Conservation (phyloP, 2,329 filamentous ascomycete species). For the Phialemonium atrogriseum region DNA sequence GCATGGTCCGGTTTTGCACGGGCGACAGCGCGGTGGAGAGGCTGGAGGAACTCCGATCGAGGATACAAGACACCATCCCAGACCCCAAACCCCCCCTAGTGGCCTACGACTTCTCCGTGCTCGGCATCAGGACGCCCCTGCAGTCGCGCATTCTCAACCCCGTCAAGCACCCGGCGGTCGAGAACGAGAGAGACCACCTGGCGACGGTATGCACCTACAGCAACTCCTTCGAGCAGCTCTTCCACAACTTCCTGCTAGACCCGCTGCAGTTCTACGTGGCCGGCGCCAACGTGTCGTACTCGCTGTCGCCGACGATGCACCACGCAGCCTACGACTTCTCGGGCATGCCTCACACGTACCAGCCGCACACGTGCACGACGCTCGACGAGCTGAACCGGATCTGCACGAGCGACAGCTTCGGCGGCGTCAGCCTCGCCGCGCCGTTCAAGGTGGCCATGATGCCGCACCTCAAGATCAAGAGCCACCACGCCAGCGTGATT, state of each 20-base stretch:
- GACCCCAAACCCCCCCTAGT: slow-evolving; percentile 41
- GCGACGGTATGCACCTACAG: slow-evolving; percentile 44
- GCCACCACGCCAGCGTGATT: slow-evolving; percentile 60
- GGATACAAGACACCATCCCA: slow-evolving; percentile 31
- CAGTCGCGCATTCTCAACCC: slow-evolving; percentile 45
- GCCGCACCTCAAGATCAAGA: slow-evolving; percentile 54
- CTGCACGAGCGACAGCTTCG: slow-evolving; percentile 52
- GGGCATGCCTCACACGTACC: slow-evolving; percentile 60
- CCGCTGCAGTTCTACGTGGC: slow-evolving; percentile 62
- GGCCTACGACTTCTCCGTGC: slow-evolving; percentile 36
- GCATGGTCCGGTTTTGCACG: slow-evolving; percentile 49
- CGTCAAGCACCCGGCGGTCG: slow-evolving; percentile 34
- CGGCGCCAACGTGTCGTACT: slow-evolving; percentile 60
- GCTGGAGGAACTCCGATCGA: slow-evolving; percentile 41
- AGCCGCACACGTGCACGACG: slow-evolving; percentile 49
- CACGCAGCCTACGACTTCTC: slow-evolving; percentile 57
- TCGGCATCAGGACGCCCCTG: slow-evolving; percentile 30
- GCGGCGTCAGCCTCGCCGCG: slow-evolving; percentile 58
- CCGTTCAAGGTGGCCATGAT: slow-evolving; percentile 66
- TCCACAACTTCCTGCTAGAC: slow-evolving; percentile 52
- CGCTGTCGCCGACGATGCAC: slow-evolving; percentile 65
- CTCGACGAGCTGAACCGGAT: slow-evolving; percentile 54
- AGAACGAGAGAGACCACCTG: slow-evolving; percentile 31
- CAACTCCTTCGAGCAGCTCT: slow-evolving; percentile 51
- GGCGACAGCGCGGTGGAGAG: slow-evolving; percentile 44